Conservation (phyloP, 805 yeast genomes). For the Kregervanrija pseudodelftensis region DNA sequence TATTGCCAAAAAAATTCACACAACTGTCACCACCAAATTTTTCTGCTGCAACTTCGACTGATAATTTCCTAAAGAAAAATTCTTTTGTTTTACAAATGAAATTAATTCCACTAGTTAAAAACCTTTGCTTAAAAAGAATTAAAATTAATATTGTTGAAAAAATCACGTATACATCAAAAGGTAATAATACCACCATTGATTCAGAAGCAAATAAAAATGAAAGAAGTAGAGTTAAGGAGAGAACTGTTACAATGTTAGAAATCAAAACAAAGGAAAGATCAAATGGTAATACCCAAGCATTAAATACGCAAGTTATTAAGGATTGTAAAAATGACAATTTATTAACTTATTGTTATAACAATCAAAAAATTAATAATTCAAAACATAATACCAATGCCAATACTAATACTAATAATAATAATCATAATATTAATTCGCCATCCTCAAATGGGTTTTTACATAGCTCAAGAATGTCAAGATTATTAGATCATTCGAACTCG, state of each 20-base stretch:
- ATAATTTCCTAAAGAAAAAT: slow-evolving; percentile 16
- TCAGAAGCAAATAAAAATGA: slow-evolving; percentile 12
- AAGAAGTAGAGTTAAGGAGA: slow-evolving; percentile 35
- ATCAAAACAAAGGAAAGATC: slow-evolving; percentile 47
- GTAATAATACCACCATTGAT: slow-evolving; percentile 23
- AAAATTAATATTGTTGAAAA: slow-evolving; percentile 62
- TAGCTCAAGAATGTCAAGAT: slow-evolving; percentile 13
- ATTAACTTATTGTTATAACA: slow-evolving; percentile 46
- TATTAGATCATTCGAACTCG: slow-evolving; percentile 11
- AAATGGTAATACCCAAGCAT: slow-evolving; percentile 16
- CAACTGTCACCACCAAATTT: slow-evolving; percentile 43
- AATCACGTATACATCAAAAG: slow-evolving; percentile 54
- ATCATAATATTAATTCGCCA: too few relatives aligned
- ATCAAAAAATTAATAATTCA: slow-evolving; percentile 12
- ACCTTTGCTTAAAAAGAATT: slow-evolving; percentile 53
- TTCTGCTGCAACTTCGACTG: slow-evolving; percentile 26
- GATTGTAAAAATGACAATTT: slow-evolving; percentile 55
- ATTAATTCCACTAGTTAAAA: slow-evolving; percentile 58
- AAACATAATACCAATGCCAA: not conserved
- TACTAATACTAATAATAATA: not conserved
- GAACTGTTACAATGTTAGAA: slow-evolving; percentile 54
- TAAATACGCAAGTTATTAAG: slow-evolving; percentile 55
- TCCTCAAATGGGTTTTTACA: slow-evolving; percentile 1
- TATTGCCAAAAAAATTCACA: slow-evolving; percentile 64
- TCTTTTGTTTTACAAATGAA: slow-evolving; percentile 50